Conservation (phyloP, 306 rosid species). For the Geum urbanum region DNA sequence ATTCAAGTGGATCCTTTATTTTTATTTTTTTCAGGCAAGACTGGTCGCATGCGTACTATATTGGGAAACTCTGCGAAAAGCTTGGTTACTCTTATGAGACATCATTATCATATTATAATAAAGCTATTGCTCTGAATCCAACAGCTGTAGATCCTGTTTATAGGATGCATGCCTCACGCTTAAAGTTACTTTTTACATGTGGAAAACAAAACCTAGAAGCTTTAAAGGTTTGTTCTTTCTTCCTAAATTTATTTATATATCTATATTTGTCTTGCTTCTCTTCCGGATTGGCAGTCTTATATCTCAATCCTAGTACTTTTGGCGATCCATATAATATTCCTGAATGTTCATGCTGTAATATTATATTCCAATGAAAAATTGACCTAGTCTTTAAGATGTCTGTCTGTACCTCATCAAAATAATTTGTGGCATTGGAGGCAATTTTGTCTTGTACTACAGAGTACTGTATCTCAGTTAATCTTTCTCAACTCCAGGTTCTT, state of each 20-base stretch:
- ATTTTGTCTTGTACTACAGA: neutral
- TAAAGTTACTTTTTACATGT: conserved; percentile 62
- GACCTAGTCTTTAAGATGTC: neutral
- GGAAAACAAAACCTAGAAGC: conserved; percentile 64
- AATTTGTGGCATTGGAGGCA: neutral
- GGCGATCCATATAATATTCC: conserved; percentile 12
- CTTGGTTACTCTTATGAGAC: conserved; percentile 69
- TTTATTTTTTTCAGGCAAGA: conserved; percentile 63
- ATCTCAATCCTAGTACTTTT: conserved; percentile 19
- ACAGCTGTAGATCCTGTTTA: conserved; percentile 95
- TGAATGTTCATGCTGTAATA: conserved; percentile 15
- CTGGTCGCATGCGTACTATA: conserved; percentile 93
- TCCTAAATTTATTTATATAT: neutral
- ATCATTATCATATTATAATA: conserved; percentile 70
- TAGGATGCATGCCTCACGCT: conserved; percentile 97
- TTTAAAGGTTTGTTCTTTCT: conserved; percentile 52
- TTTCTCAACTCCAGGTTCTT: conserved; percentile 60
- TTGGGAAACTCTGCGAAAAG: conserved; percentile 92
- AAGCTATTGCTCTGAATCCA: conserved; percentile 74
- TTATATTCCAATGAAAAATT: neutral
- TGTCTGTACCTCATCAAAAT: neutral
- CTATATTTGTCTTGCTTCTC: conserved; percentile 16
- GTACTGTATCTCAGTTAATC: neutral
- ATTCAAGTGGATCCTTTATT: conserved; percentile 11
- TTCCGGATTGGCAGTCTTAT: conserved; percentile 17